Base-by-base conservation (phyloP, 177 flowering plant genomes). In the Vitis hybrid region DNA sequence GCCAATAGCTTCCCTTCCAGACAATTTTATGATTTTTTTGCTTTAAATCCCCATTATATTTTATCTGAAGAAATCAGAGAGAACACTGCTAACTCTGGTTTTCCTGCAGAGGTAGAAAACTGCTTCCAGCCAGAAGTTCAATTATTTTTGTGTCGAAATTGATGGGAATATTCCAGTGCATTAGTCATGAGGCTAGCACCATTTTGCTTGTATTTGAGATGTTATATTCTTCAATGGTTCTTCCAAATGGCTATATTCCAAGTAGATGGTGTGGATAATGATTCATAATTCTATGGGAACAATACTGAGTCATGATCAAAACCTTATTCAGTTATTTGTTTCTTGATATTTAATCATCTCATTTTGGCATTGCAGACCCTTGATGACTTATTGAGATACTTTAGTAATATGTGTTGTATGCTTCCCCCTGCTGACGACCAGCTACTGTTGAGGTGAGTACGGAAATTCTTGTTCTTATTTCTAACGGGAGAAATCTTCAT, bases 371-470 rank as follows among this genome's bases (percentile, higher is more conserved):
- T 81, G 77, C 90, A 94, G 98, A 94, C 90, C 55, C 89, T 94
- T 66, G 86, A 81, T 57, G 97, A 92, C 56, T 40, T 92, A 18
- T 76, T 89, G 66, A 76, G 62, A 67, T 82, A 78, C 69, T 89
- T 75, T 60, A 78, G 65, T 61, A 84, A 84, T 69, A 77, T 81
- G 52, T 94, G 91, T 69, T 70, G 67, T 66, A 70, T 71, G 76
- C 84, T 94, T 60, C 87, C 88, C 49, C 74, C 64, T 13, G 83
- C 98, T 66, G 73, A 86, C 12, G 84, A 88, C 54, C 83, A 86
- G 77, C 85, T 94, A 62, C 68, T 91, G 32, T 75, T 94, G 74
- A 89, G 98, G 98, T 92, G 70, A 79, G 73, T 14, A 50, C 17
- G 1, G 23, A 8, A 57, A 34, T 54, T 56, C 26, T 0, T 21